Evolutionary conservation across 139 green algal species (phyloP), one percentile per base, ranked within the genome.

Genomic region (Mychonastes homosphaera): DNA sequence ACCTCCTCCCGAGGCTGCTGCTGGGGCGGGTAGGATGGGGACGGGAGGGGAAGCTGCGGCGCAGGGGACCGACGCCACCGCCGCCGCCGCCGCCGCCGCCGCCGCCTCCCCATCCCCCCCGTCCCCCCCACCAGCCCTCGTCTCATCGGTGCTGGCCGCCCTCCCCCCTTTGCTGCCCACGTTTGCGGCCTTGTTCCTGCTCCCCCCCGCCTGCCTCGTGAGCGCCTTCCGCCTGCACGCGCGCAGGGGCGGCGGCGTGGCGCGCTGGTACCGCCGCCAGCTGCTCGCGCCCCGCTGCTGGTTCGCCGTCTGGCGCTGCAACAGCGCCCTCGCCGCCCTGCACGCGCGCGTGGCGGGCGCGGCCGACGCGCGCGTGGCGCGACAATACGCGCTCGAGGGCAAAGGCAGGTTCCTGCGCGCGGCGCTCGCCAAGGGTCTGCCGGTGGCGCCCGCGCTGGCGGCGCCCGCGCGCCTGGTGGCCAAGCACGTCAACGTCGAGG

Each of bases 251-350:
- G 18, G 26, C 24, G 32, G 9, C 26, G 39, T 73, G n/a, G 29
- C 36, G 33, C 45, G 15, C 6, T n/a, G 13, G 0, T 67, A 65
- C 57, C 15, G 35, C n/a, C 39, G 61, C 45, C 53, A 63, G 38
- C 66, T 73, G 35, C 45, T 69, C 45, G 29, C 19, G 12, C 66
- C 66, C 30, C 29, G 27, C 21, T 59, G 68, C 29, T 73, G 66
- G 66, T 64, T 73, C 51, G 66, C 66, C 23, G 55, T 51, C 9
- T 73, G 66, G 66, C 58, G 66, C 19, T 47, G 61, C 32, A 73
- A 73, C 35, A 62, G 64, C 30, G 3, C 61, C 18, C 5, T 71
- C 19, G 46, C 61, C 9, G 56, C 38, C 32, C 63, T 33, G 38
- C 57, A 63, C 33, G 61, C 50, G 32, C 39, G 50, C 33, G 28